Evolutionary conservation across 2,329 filamentous ascomycete species (phyloP).

Genomic region (Catunica adiposa): DNA sequence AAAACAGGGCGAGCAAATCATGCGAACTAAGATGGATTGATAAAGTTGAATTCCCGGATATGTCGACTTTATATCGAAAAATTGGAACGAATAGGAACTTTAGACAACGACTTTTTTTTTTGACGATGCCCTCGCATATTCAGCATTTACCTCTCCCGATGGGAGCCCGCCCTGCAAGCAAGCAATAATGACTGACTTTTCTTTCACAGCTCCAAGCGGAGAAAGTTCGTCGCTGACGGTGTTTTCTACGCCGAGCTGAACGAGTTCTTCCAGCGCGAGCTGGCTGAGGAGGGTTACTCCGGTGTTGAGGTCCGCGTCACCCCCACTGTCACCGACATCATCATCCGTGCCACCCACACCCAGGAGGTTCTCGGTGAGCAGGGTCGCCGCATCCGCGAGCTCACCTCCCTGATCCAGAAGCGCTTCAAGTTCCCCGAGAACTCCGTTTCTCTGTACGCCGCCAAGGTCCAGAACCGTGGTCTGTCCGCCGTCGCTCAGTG

Average conservation of each 20-base stretch:
- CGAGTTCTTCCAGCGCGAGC: slow-evolving; percentile 99
- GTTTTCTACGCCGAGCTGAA: slow-evolving; percentile 99
- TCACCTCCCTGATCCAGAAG: slow-evolving; percentile 99
- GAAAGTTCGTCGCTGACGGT: slow-evolving; percentile 94
- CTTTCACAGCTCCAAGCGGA: slow-evolving; percentile 60
- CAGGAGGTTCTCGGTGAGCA: slow-evolving; percentile 99
- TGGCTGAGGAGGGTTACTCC: slow-evolving; percentile 99
- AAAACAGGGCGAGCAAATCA: too few species aligned
- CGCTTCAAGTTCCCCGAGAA: slow-evolving; percentile 99
- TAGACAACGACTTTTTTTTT: background rate
- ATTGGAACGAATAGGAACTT: too few species aligned
- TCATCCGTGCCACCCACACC: slow-evolving; percentile 99
- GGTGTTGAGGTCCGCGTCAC: slow-evolving; percentile 99
- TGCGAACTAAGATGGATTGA: too few species aligned
- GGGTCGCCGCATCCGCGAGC: slow-evolving; percentile 98
- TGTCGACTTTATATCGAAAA: too few species aligned
- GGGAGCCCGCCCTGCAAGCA: background rate
- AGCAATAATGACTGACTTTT: slow-evolving; percentile 11
- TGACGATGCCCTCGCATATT: background rate
- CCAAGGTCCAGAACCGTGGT: slow-evolving; percentile 99
- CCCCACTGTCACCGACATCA: slow-evolving; percentile 99
- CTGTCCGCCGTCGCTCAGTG: slow-evolving; percentile 99
- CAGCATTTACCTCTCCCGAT: background rate
- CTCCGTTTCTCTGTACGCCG: slow-evolving; percentile 98
- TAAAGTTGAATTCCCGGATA: too few species aligned